These are phyloP conservation scores for Bipolaris victoriae DNA, from an alignment of 2,329 filamentous ascomycete genomes.

Conservation along the genomic window DNA sequence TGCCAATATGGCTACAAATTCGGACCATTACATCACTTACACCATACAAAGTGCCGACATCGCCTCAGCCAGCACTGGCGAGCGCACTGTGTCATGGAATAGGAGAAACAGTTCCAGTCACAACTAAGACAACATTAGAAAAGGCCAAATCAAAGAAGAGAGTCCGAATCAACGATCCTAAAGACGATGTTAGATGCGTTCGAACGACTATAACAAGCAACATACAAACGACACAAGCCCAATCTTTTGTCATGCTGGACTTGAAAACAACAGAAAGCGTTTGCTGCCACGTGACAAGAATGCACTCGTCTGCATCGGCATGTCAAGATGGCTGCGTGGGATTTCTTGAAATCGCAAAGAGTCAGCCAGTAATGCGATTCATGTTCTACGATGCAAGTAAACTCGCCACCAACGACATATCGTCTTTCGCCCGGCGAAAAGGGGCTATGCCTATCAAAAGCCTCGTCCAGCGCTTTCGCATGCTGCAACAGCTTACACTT, in stretches of 20 bases:
- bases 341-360: constrained; percentile 15
- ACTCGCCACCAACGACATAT: neutral
- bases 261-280: neutral
- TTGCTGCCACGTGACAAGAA: neutral
- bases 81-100: neutral
- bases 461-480: neutral
- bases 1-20: constrained; percentile 20
- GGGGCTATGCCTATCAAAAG: neutral
- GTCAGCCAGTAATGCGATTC: constrained; percentile 2
- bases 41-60: neutral
- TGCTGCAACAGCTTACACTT: constrained; percentile 7
- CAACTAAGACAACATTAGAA: neutral
- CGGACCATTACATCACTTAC: constrained; percentile 11
- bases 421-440: neutral
- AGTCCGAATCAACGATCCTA: neutral
- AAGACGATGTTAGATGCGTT: neutral
- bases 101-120: neutral
- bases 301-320: neutral
- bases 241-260: neutral
- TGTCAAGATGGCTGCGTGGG: constrained; percentile 14
- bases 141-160: neutral
- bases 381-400: constrained; percentile 17
- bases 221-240: neutral
- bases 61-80: neutral
- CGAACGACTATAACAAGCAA: neutral